Base-by-base conservation (phyloP, 352 stramenopile genomes). In the Phytophthora hibernalis region DNA sequence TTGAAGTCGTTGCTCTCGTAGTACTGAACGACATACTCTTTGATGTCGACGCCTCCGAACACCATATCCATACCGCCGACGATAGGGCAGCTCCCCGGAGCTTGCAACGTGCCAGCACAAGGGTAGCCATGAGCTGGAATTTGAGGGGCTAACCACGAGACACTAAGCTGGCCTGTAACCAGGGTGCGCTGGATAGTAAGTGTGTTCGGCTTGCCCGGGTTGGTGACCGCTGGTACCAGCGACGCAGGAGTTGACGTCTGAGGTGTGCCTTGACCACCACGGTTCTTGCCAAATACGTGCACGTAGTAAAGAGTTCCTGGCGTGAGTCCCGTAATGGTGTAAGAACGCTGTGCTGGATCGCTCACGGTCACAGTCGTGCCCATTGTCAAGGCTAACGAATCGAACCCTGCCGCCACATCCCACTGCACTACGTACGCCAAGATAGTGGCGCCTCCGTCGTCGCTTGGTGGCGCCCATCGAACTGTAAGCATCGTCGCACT, bases 1-100 rank as follows among this genome's bases (percentile, higher is more conserved):
- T 77, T 85, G 52, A 98, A 97, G 37, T 79, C 72, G 40, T 67
- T 83, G n/a, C 56, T 79, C 33, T 80, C 72, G 0, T 79, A 75
- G 87, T 92, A 98, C 70, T 99, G 95, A 13, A 99, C 89, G 2
- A 97, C 51, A 77, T 99, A 99, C 20, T 85, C 82, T 61, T 87
- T 79, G 24, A 99, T 87, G 20, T 75, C 77, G 30, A 88, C 87
- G 44, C 96, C 97, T 20, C 95, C 95, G 68, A 95, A 91, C 12
- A 95, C 94, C 31, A 95, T 90, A 70, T 97, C 97, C 5, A 87
- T 65, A 9, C 77, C 86, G 33, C 90, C 84, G 30, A 84, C 77
- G 28, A 84, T 60, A 4, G 84, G 84, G 43, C 86, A 95, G 28
- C 62, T 69, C 42, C 68, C 57, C 11, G 86, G 84, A 13, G 80